Percentiles rank a stretch among this genome's conserved stretches.
These are phyloP conservation scores for Pyrus bretschneideri DNA, from an alignment of 306 rosid species.

Conservation along the genomic window DNA sequence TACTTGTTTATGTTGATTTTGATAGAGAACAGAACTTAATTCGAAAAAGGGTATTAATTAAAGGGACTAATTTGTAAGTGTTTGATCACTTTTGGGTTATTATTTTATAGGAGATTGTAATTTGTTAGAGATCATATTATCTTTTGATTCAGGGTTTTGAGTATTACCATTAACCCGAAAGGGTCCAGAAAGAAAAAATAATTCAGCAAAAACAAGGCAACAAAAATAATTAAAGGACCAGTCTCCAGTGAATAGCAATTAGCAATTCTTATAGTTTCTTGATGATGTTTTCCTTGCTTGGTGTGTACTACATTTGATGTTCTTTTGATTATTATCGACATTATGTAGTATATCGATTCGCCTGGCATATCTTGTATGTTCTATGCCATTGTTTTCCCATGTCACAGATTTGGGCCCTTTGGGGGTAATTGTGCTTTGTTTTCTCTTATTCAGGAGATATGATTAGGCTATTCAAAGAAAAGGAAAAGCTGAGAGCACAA, in stretches of 20 bases:
- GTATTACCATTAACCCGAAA: not conserved
- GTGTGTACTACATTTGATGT: not conserved
- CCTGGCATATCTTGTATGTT: not conserved
- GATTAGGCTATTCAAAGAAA: slow-evolving; percentile 54
- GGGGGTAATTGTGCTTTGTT: not conserved
- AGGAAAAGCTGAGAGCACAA: slow-evolving; percentile 53
- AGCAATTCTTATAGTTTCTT: not conserved
- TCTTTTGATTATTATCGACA: not conserved
- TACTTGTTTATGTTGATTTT: not conserved
- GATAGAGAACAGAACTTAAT: not conserved
- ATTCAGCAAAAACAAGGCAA: not conserved
- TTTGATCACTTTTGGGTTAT: not conserved
- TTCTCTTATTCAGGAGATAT: slow-evolving; percentile 26
- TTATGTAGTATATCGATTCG: not conserved
- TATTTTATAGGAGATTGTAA: not conserved
- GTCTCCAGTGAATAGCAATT: not conserved
- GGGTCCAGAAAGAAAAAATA: not conserved
- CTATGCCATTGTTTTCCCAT: not conserved
- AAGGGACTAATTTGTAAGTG: not conserved
- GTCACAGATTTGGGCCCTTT: not conserved
- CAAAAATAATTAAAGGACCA: not conserved
- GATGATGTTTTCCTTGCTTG: not conserved
- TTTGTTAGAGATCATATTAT: not conserved
- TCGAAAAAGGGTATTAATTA: not conserved
- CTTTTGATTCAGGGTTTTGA: not conserved